phyloP scores from a whole-genome alignment of 805 yeast species.

The Wickerhamiella parazyma region DNA sequence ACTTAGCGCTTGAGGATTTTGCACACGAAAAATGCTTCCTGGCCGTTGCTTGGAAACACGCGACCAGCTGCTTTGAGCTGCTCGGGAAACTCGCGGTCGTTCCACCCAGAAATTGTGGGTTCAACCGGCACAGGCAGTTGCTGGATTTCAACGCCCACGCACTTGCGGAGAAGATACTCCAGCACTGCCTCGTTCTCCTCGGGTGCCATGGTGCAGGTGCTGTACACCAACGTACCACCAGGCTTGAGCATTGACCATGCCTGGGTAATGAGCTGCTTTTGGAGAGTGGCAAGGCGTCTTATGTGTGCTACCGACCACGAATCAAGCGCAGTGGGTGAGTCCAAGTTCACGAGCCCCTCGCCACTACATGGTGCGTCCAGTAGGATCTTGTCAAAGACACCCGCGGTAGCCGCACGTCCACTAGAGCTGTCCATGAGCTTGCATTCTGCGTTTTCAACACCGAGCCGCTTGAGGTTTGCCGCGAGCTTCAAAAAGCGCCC shows the following conservation, averaged over 20 bases:
- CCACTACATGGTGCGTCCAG: slow-evolving; percentile 58
- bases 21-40: slow-evolving; percentile 7
- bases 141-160: background rate
- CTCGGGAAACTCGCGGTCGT: slow-evolving; percentile 4
- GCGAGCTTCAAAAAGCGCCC: slow-evolving; percentile 58
- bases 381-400: slow-evolving; percentile 54
- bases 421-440: slow-evolving; percentile 12
- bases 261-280: slow-evolving; percentile 35
- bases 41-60: slow-evolving; percentile 5
- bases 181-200: slow-evolving; percentile 60
- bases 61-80: slow-evolving; percentile 1
- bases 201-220: slow-evolving; percentile 89
- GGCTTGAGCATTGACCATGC: slow-evolving; percentile 75
- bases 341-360: slow-evolving; percentile 53
- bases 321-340: slow-evolving; percentile 34
- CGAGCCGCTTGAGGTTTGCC: slow-evolving; percentile 58
- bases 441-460: slow-evolving; percentile 51
- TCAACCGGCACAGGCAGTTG: background rate
- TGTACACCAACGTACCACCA: slow-evolving; percentile 57
- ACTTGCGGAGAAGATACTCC: slow-evolving; percentile 8
- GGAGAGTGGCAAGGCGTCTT: slow-evolving; percentile 2
- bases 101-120: slow-evolving; percentile 5
- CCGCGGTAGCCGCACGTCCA: slow-evolving; percentile 20
- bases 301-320: slow-evolving; percentile 8
- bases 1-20: background rate